phyloP scores from a whole-genome alignment of 2,329 filamentous ascomycete species.

The Neonectria sp. region DNA sequence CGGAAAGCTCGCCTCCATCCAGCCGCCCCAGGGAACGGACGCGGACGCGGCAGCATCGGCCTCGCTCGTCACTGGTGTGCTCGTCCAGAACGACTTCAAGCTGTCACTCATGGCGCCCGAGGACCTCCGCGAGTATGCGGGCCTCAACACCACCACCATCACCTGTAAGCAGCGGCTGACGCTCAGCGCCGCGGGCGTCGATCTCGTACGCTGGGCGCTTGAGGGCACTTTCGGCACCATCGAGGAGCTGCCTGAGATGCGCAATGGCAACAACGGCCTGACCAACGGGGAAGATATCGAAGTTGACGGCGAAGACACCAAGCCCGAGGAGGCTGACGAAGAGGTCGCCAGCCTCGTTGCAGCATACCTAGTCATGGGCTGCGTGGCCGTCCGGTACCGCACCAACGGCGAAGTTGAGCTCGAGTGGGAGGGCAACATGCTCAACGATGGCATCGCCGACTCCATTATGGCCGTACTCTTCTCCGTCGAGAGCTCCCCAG shows the following conservation, averaged over 20 bases:
- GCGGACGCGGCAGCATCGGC: conserved; percentile 44
- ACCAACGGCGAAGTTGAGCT: conserved; percentile 86
- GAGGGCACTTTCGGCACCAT: conserved; percentile 95
- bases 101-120: conserved; percentile 97
- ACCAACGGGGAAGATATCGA: conserved; percentile 57
- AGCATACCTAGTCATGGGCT: conserved; percentile 87
- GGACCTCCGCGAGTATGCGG: conserved; percentile 95
- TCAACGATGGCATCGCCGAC: conserved; percentile 98
- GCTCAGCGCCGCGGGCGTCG: conserved; percentile 88
- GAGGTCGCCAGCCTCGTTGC: conserved; percentile 70
- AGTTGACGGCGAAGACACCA: conserved; percentile 50
- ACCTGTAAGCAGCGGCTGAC: conserved; percentile 92
- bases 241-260: conserved; percentile 75
- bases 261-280: conserved; percentile 51
- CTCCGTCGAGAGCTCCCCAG: conserved; percentile 93
- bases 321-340: conserved; percentile 74
- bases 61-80: conserved; percentile 85
- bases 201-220: conserved; percentile 93
- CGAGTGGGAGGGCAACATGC: conserved; percentile 98
- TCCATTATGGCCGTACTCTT: conserved; percentile 94
- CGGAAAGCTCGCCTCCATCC: conserved; percentile 88
- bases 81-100: conserved; percentile 98
- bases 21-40: conserved; percentile 69
- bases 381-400: conserved; percentile 84
- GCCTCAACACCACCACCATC: conserved; percentile 95